Conservation (phyloP, 306 rosid species). For the Cucurbita argyrosperma region DNA sequence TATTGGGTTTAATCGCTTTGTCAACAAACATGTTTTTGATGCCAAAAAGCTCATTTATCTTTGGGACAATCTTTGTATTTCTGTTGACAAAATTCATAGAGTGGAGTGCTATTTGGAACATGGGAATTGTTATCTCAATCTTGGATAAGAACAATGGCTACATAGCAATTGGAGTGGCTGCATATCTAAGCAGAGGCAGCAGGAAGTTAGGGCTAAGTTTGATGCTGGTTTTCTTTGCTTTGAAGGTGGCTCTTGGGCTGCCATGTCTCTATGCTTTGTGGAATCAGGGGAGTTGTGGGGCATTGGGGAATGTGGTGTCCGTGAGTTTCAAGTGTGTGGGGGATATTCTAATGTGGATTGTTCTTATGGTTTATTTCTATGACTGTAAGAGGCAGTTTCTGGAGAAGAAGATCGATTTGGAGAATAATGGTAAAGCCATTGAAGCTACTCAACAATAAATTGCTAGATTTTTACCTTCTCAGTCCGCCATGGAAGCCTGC, state of each 20-base stretch:
- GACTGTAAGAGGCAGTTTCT: conserved; percentile 32
- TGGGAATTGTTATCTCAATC: conserved; percentile 41
- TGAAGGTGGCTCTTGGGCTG: conserved; percentile 29
- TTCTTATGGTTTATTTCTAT: conserved; percentile 30
- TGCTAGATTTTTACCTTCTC: not conserved
- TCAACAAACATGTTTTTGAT: conserved; percentile 4
- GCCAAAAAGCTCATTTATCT: not conserved
- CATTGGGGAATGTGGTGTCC: conserved; percentile 19
- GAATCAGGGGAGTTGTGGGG: conserved; percentile 17
- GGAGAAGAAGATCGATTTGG: conserved; percentile 27
- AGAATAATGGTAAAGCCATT: not conserved
- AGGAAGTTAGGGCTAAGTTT: conserved; percentile 27
- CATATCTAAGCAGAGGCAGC: conserved; percentile 28
- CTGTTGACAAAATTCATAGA: conserved; percentile 27
- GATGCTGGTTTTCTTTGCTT: conserved; percentile 33
- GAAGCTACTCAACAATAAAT: not conserved
- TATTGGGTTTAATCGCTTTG: conserved; percentile 15
- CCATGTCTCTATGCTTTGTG: conserved; percentile 23
- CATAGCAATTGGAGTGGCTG: conserved; percentile 26
- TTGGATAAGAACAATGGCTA: conserved; percentile 29
- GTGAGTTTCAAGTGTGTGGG: conserved; percentile 23
- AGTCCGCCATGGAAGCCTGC: not conserved
- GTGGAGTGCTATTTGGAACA: conserved; percentile 42
- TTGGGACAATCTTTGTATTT: conserved; percentile 5
- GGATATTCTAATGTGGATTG: conserved; percentile 45